A percentile compares a stretch with the other conserved stretches of the same genome.
Evolutionary conservation across 2,329 filamentous ascomycete species (phyloP).

Genomic region (Dichotomopilus funicola): DNA sequence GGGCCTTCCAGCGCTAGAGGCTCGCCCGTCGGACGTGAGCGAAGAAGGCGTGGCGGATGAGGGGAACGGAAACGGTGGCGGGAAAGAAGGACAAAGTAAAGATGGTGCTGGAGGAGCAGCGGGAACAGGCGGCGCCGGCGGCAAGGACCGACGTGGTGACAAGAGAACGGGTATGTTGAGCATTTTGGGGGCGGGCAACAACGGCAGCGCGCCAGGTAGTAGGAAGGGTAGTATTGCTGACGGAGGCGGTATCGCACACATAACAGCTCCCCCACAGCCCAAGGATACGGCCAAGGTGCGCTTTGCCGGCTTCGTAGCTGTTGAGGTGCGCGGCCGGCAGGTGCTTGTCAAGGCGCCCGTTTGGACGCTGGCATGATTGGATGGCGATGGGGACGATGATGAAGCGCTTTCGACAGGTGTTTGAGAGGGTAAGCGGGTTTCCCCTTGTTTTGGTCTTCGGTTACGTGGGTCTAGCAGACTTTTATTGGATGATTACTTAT

Average conservation of each 20-base stretch:
- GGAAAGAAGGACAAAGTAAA: too few relatives aligned
- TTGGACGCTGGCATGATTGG: conserved; percentile 44
- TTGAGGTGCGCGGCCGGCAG: conserved; percentile 70
- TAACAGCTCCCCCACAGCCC: conserved; percentile 19
- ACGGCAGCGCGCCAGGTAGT: conserved; percentile 5
- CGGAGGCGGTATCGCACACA: conserved; percentile 30
- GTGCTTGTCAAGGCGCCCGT: conserved; percentile 71
- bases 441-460: neutral
- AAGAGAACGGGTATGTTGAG: conserved; percentile 42
- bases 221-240: conserved; percentile 33
- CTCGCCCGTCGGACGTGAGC: conserved; percentile 34
- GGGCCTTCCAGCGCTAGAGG: conserved; percentile 55
- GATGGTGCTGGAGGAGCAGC: too few relatives aligned
- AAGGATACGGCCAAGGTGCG: conserved; percentile 55
- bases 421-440: neutral
- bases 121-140: conserved; percentile 14
- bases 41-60: conserved; percentile 35
- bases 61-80: conserved; percentile 25
- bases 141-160: conserved; percentile 37
- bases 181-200: conserved; percentile 1
- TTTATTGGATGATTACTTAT: neutral
- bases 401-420: neutral
- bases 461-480: neutral
- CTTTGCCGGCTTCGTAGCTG: conserved; percentile 66
- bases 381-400: neutral